Percentiles rank a stretch among this genome's conserved stretches.
Conservation (phyloP, 1,284 basidiomycete genomes). For the Coniferiporia weirii region DNA sequence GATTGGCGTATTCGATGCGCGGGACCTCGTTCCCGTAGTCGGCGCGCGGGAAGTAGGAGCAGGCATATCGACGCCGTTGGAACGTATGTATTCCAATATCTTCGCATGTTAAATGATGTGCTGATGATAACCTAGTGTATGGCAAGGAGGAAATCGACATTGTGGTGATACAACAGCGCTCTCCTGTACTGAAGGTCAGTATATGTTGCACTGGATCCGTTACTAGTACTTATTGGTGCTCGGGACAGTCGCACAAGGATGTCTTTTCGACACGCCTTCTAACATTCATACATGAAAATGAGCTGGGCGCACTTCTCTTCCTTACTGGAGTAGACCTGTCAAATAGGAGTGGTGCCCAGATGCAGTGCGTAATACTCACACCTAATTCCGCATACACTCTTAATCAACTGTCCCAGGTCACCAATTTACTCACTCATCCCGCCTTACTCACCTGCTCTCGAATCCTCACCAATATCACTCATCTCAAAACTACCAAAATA, state of each 20-base stretch:
- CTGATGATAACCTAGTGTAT: slow-evolving; percentile 46
- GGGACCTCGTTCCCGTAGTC: slow-evolving; percentile 61
- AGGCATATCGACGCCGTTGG: slow-evolving; percentile 67
- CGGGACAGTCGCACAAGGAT: slow-evolving; percentile 55
- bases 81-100: slow-evolving; percentile 45
- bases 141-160: slow-evolving; percentile 45
- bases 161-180: slow-evolving; percentile 68
- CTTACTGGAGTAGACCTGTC: slow-evolving; percentile 71
- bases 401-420: slow-evolving; percentile 34
- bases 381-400: slow-evolving; percentile 11
- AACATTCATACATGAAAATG: slow-evolving; percentile 45
- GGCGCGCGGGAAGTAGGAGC: slow-evolving; percentile 55
- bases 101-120: neutral
- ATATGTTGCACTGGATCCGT: neutral
- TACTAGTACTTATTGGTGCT: slow-evolving; percentile 6
- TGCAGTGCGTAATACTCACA: slow-evolving; percentile 49
- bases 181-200: slow-evolving; percentile 66
- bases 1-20: slow-evolving; percentile 57
- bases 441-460: slow-evolving; percentile 33
- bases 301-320: slow-evolving; percentile 50
- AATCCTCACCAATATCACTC: slow-evolving; percentile 34
- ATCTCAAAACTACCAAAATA: slow-evolving; percentile 43
- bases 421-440: slow-evolving; percentile 55
- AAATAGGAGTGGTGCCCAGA: slow-evolving; percentile 69
- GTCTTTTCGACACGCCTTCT: slow-evolving; percentile 56